A percentile compares a stretch with the other conserved stretches of the same genome.
phyloP scores from a whole-genome alignment of 73 alveolate genomes.

The Tetrahymena malaccensis region DNA sequence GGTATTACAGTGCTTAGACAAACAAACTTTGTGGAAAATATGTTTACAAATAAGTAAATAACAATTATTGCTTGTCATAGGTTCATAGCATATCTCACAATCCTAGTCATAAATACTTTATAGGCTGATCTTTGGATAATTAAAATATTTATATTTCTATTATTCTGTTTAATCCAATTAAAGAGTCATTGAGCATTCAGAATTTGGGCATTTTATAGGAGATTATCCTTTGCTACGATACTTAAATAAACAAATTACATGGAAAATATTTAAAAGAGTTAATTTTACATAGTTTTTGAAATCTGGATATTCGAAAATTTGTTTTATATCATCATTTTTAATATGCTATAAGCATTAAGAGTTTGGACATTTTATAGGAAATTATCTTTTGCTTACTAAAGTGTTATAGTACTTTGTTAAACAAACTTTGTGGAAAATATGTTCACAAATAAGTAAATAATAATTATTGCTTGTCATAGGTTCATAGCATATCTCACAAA shows the following conservation, averaged over 20 bases:
- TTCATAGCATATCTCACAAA: background rate
- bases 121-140: too few species aligned
- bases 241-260: too few species aligned
- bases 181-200: background rate
- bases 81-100: background rate
- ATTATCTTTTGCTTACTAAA: background rate
- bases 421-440: background rate
- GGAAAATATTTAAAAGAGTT: too few species aligned
- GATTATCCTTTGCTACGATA: too few species aligned
- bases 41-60: background rate
- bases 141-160: too few species aligned
- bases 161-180: background rate
- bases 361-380: background rate
- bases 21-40: background rate
- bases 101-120: too few species aligned
- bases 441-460: background rate
- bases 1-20: background rate
- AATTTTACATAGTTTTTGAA: too few species aligned
- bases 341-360: too few species aligned
- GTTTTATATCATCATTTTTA: too few species aligned
- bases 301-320: too few species aligned
- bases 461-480: background rate
- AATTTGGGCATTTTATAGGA: too few species aligned
- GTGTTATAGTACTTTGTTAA: background rate
- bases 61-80: background rate